phyloP scores from a whole-genome alignment of 1,284 basidiomycete genomes.

The Malassezia obtusa region DNA sequence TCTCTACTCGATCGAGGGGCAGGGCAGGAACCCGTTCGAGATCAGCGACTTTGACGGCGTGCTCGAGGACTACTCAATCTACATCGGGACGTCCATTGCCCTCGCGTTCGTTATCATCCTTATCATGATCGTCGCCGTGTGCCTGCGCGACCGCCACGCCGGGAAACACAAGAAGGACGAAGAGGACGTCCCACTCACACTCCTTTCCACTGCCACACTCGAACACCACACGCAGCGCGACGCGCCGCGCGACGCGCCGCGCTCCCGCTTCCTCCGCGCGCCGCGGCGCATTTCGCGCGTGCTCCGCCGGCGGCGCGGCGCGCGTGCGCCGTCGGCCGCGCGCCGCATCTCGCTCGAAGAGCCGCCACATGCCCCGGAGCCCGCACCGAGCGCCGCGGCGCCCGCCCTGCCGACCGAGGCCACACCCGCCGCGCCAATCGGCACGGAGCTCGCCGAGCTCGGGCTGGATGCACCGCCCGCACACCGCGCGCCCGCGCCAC shows the following conservation, averaged over 20 bases:
- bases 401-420: background rate
- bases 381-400: background rate
- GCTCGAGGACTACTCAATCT: background rate
- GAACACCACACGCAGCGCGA: slow-evolving; percentile 9
- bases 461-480: background rate
- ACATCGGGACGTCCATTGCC: slow-evolving; percentile 15
- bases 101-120: slow-evolving; percentile 47
- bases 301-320: background rate
- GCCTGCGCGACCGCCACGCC: slow-evolving; percentile 31
- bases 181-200: slow-evolving; percentile 15
- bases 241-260: background rate
- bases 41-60: background rate
- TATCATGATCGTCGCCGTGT: slow-evolving; percentile 43
- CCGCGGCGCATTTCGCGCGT: background rate
- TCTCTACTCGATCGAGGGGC: background rate
- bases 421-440: background rate
- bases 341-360: too few relatives aligned
- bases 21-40: background rate
- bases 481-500: too few relatives aligned
- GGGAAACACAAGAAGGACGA: slow-evolving; percentile 28
- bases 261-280: background rate
- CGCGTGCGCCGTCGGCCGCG: too few relatives aligned
- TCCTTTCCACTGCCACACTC: slow-evolving; percentile 17
- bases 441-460: background rate
- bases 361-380: too few relatives aligned